A percentile compares a stretch with the other conserved stretches of the same genome.
These are phyloP conservation scores for Picochlorum sp. DNA, from an alignment of 139 green algal genomes.

Conservation along the genomic window DNA sequence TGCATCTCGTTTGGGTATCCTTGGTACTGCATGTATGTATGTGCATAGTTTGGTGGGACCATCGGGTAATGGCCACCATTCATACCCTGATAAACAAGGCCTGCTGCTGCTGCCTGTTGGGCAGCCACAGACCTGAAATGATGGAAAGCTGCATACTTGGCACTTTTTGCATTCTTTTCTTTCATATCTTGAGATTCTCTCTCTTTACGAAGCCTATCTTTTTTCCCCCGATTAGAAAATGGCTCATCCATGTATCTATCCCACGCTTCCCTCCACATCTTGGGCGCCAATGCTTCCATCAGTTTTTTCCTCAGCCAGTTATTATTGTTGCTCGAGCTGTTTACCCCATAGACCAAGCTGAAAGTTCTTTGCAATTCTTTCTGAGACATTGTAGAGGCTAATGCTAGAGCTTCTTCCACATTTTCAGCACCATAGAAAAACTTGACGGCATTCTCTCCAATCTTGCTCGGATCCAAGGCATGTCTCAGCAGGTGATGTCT, in stretches of 20 bases:
- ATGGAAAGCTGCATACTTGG: too few relatives aligned
- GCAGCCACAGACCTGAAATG: too few relatives aligned
- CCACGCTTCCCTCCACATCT: neutral
- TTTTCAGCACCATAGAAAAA: neutral
- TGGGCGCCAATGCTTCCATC: slow-evolving; percentile 9
- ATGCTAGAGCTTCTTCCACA: neutral
- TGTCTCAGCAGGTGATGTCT: slow-evolving; percentile 19
- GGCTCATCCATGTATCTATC: neutral
- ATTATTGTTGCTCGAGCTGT: slow-evolving; percentile 28
- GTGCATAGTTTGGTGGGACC: too few relatives aligned
- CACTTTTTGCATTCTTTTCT: too few relatives aligned
- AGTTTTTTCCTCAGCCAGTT: slow-evolving; percentile 31
- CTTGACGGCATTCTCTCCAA: slow-evolving; percentile 3
- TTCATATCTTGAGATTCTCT: neutral
- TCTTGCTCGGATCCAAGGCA: neutral
- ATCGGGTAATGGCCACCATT: too few relatives aligned
- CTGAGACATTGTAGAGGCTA: slow-evolving; percentile 17
- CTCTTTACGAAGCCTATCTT: neutral
- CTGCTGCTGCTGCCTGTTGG: too few relatives aligned
- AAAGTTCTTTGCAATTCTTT: slow-evolving; percentile 23
- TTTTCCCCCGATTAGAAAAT: neutral
- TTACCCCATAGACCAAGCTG: slow-evolving; percentile 10
- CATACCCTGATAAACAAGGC: too few relatives aligned
- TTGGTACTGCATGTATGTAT: too few relatives aligned
- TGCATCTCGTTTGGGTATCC: too few relatives aligned